A percentile compares a stretch with the other conserved stretches of the same genome.
These are phyloP conservation scores for Delphinella strobiligena DNA, from an alignment of 2,329 filamentous ascomycete genomes.

Conservation along the genomic window DNA sequence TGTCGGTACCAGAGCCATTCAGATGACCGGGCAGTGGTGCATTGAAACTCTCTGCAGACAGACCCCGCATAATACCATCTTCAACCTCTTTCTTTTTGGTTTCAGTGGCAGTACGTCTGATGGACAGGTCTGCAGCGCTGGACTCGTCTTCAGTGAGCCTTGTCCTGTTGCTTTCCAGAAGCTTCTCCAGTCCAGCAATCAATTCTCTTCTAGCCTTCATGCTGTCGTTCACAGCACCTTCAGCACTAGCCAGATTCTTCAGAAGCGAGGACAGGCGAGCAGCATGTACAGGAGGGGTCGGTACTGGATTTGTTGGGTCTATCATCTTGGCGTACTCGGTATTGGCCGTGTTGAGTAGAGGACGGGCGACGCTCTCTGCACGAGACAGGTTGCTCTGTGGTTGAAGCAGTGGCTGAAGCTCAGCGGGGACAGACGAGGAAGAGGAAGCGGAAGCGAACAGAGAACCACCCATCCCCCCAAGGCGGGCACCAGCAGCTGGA, in stretches of 20 bases:
- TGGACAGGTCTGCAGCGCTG: conserved; percentile 49
- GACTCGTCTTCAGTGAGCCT: conserved; percentile 59
- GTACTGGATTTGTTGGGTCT: conserved; percentile 54
- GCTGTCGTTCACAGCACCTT: conserved; percentile 77
- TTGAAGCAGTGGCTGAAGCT: conserved; percentile 64
- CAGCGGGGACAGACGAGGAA: conserved; percentile 51
- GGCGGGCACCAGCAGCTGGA: conserved; percentile 7
- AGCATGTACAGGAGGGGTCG: conserved; percentile 81
- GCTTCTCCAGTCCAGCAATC: conserved; percentile 68
- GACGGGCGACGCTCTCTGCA: conserved; percentile 54
- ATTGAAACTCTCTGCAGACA: conserved; percentile 36
- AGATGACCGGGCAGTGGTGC: conserved; percentile 14
- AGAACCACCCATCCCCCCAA: conserved; percentile 47
- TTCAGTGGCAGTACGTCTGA: conserved; percentile 62
- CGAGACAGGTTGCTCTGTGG: conserved; percentile 65
- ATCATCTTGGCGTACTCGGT: conserved; percentile 76
- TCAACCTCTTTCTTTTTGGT: conserved; percentile 80
- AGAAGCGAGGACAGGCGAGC: conserved; percentile 81
- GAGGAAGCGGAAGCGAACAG: conserved; percentile 51
- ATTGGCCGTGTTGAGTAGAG: conserved; percentile 57
- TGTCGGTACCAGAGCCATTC: conserved; percentile 9
- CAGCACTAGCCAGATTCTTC: conserved; percentile 76
- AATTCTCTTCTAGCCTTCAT: conserved; percentile 74
- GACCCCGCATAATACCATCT: conserved; percentile 75
- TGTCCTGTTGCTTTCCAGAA: conserved; percentile 61